Conservation (phyloP, 441 rosid species). For the Populus hybrid region DNA sequence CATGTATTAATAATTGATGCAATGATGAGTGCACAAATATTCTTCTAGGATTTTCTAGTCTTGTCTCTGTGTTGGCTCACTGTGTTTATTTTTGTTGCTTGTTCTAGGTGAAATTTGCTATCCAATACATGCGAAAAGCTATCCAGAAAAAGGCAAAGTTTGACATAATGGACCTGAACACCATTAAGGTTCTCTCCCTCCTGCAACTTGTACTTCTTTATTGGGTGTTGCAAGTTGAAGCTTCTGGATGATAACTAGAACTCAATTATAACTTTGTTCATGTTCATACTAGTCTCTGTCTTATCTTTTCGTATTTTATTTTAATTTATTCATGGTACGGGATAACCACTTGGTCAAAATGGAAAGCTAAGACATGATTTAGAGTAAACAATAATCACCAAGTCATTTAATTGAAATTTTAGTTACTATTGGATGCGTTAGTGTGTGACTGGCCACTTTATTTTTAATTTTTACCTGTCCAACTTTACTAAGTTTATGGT, state of each 20-base stretch:
- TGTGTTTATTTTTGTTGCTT: constrained; percentile 22
- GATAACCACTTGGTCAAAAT: background rate
- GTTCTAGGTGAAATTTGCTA: constrained; percentile 88
- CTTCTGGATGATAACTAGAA: background rate
- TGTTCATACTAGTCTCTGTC: background rate
- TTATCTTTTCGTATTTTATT: background rate
- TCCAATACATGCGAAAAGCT: constrained; percentile 82
- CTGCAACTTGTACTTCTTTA: constrained; percentile 7
- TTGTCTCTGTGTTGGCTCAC: constrained; percentile 12
- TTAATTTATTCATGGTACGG: background rate
- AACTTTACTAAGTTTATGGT: background rate
- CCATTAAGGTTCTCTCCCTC: constrained; percentile 67
- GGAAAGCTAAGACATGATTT: background rate
- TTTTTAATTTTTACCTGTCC: background rate
- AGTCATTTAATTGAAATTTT: background rate
- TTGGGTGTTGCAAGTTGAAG: constrained; percentile 7
- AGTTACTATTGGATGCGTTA: background rate
- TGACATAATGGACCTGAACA: constrained; percentile 77
- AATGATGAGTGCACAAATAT: background rate
- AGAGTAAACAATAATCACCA: background rate
- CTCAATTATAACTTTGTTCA: background rate
- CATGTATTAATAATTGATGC: background rate
- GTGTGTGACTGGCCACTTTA: background rate
- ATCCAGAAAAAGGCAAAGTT: constrained; percentile 92
- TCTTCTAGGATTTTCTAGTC: background rate